Base-by-base conservation (phyloP, 2,329 filamentous ascomycete genomes). In the Periconia digitata region DNA sequence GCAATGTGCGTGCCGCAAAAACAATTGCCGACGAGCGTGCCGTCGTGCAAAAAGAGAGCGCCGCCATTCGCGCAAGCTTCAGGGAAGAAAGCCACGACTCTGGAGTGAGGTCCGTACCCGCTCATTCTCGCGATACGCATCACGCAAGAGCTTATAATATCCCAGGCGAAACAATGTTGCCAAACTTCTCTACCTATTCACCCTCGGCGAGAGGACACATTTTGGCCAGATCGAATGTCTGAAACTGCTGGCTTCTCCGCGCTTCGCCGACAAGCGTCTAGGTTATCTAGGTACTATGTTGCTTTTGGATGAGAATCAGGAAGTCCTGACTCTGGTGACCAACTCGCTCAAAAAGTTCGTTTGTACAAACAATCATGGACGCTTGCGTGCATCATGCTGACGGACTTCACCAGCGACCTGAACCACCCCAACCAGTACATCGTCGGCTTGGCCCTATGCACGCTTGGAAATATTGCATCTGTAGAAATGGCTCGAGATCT, bases 211-310 rank as follows among this genome's bases (percentile, higher is more conserved):
- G 76, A 85, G 94, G 66, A 99, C 94, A 48, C 94, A 99, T 75
- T 99, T 99, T 71, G 94, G 94, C 43, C 94, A 99, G 79, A 99
- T 99, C 70, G 94, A 99, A 84, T 99, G 94, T 74, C 82, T 99
- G 66, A 99, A 99, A 76, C 84, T 99, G 43, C 83, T 99, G 49
- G 94, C 94, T 49, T 99, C 94, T 35, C 92, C 95, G 57, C 90
- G 92, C 50, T 99, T 99, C 69, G 94, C 94, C 59, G 94, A 99
- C 79, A 99, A 99, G 78, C 86, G 94, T 40, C 76, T 99, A 61
- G 94, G 94, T 35, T 96, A 99, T 69, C 78, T 99, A 58, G 94
- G 94, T 20, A 99, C 94, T 16, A 99, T 96, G 85, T 76, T 99
- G 69, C 75, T 99, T 58, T 79, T 99, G 53, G 94, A 99, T 71